Percentiles rank a stretch among this genome's conserved stretches.
phyloP scores from a whole-genome alignment of 2,329 filamentous ascomycete species.

The Fusarium sarcochroum region DNA sequence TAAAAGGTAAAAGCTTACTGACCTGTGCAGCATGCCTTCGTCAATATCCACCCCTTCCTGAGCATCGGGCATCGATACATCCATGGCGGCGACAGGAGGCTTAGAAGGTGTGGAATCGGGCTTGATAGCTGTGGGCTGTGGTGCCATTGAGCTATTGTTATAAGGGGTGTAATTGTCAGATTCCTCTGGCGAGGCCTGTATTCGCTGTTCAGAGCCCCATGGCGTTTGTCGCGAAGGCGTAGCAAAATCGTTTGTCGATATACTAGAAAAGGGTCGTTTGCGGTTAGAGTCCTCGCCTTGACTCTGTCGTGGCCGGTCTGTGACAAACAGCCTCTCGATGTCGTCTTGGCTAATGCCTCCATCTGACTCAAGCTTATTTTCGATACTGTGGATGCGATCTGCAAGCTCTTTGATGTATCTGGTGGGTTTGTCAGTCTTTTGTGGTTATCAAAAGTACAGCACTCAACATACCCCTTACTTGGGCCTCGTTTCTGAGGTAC shows the following conservation, averaged over 20 bases:
- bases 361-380: constrained; percentile 78
- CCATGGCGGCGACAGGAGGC: constrained; percentile 53
- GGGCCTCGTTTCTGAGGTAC: constrained; percentile 91
- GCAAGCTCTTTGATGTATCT: constrained; percentile 94
- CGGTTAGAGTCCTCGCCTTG: constrained; percentile 51
- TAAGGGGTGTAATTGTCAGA: constrained; percentile 54
- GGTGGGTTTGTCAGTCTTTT: constrained; percentile 30
- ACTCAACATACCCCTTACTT: constrained; percentile 79
- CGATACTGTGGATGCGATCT: constrained; percentile 85
- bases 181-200: constrained; percentile 58
- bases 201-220: constrained; percentile 65
- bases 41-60: constrained; percentile 57
- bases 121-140: constrained; percentile 60
- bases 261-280: constrained; percentile 66
- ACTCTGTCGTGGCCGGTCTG: constrained; percentile 53
- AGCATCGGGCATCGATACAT: constrained; percentile 53
- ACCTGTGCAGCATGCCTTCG: constrained; percentile 63
- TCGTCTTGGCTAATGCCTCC: constrained; percentile 59
- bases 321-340: constrained; percentile 60
- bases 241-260: constrained; percentile 58
- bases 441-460: neutral
- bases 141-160: constrained; percentile 60
- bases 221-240: constrained; percentile 60
- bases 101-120: constrained; percentile 56
- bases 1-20: constrained; percentile 38